These are phyloP conservation scores for Neopestalotiopsis rosae DNA, from an alignment of 2,329 filamentous ascomycete species.

Conservation along the genomic window DNA sequence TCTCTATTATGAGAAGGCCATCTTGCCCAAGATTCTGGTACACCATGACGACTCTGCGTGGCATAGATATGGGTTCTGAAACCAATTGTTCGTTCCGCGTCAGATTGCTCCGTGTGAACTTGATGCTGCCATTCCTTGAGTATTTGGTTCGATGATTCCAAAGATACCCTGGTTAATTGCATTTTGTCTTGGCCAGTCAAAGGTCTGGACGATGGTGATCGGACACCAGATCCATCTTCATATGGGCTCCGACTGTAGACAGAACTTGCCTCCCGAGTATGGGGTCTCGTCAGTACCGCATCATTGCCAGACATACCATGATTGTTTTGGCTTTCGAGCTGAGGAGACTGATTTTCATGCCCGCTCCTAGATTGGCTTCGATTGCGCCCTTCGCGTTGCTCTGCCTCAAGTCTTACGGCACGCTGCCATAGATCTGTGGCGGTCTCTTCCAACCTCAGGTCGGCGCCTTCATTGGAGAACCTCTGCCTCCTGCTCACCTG, in stretches of 20 bases:
- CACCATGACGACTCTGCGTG: conserved; percentile 23
- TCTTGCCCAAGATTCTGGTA: conserved; percentile 38
- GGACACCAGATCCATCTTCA: background rate
- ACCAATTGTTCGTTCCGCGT: conserved; percentile 19
- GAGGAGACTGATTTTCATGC: background rate
- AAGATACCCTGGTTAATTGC: conserved; percentile 6
- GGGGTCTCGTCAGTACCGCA: background rate
- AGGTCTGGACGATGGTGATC: conserved; percentile 2
- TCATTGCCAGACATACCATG: background rate
- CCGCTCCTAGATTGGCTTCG: background rate
- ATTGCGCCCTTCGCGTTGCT: conserved; percentile 10
- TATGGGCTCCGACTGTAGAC: background rate
- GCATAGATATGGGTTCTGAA: conserved; percentile 15
- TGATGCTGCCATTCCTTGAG: conserved; percentile 35
- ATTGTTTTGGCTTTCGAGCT: background rate
- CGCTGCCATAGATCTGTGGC: conserved; percentile 23
- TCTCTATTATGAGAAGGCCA: conserved; percentile 38
- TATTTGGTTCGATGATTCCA: conserved; percentile 30
- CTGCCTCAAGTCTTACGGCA: conserved; percentile 20
- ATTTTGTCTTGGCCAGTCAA: background rate
- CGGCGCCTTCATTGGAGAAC: conserved; percentile 6
- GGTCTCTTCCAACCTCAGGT: conserved; percentile 18
- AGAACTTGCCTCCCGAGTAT: conserved; percentile 8
- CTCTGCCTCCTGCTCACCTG: background rate
- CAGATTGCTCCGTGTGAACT: conserved; percentile 28